Evolutionary conservation across 257 asterid species (phyloP).

Genomic region (Striga asiatica): DNA sequence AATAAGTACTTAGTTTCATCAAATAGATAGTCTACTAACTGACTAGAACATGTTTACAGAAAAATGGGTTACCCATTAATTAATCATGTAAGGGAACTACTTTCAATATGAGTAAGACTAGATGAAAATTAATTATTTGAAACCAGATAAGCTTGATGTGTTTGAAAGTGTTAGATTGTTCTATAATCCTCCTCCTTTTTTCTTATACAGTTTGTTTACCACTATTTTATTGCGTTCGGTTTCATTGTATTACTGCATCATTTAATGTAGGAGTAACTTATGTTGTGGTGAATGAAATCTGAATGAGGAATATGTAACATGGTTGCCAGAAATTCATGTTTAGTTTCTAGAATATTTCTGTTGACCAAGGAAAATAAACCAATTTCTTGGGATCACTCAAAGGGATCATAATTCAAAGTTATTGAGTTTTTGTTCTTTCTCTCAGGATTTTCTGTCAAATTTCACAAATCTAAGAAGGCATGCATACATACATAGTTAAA

Average conservation of each 20-base stretch:
- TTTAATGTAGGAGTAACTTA: neutral
- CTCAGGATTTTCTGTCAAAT: neutral
- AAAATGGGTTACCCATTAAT: no score
- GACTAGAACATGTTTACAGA: no score
- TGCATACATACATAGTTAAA: neutral
- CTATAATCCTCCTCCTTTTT: neutral
- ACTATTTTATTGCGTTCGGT: neutral
- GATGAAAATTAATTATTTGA: neutral
- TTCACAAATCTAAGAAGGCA: neutral
- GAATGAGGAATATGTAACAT: neutral
- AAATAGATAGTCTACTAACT: neutral
- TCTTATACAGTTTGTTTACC: neutral
- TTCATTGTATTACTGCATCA: neutral
- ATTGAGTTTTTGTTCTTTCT: neutral
- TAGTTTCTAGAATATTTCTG: conserved; percentile 1
- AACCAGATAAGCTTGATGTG: neutral
- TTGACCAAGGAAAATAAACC: neutral
- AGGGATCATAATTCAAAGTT: neutral
- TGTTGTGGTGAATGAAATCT: neutral
- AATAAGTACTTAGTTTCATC: neutral
- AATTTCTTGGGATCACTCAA: conserved; percentile 4
- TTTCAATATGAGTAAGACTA: neutral
- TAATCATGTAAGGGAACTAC: conserved; percentile 4
- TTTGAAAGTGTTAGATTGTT: neutral
- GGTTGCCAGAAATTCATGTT: neutral